These are phyloP conservation scores for Clonostachys byssicola DNA, from an alignment of 2,329 filamentous ascomycete genomes.

Conservation along the genomic window DNA sequence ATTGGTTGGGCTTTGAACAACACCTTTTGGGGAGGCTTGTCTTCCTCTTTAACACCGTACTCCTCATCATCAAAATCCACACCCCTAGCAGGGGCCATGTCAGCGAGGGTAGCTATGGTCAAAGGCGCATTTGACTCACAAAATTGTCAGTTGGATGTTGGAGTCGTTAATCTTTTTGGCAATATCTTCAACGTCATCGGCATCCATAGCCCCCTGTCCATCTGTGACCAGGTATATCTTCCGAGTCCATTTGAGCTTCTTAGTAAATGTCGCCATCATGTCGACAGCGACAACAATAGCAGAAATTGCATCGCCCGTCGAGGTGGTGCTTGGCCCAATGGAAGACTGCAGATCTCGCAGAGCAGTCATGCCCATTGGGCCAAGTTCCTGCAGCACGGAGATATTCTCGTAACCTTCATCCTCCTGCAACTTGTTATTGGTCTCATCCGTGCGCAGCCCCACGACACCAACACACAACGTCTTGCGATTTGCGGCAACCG, in stretches of 20 bases:
- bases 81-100: slow-evolving; percentile 48
- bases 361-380: slow-evolving; percentile 59
- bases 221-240: slow-evolving; percentile 85
- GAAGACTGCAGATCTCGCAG: slow-evolving; percentile 59
- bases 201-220: slow-evolving; percentile 68
- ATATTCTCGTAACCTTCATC: slow-evolving; percentile 79
- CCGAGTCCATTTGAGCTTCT: slow-evolving; percentile 75
- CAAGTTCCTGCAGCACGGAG: slow-evolving; percentile 68
- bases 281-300: slow-evolving; percentile 81
- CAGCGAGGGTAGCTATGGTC: not conserved
- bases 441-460: slow-evolving; percentile 76
- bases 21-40: slow-evolving; percentile 71
- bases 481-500: slow-evolving; percentile 62
- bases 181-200: slow-evolving; percentile 67
- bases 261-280: slow-evolving; percentile 78
- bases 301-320: slow-evolving; percentile 79
- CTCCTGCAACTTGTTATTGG: slow-evolving; percentile 62
- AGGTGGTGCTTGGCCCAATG: slow-evolving; percentile 64
- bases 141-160: slow-evolving; percentile 71
- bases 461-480: slow-evolving; percentile 74
- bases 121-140: slow-evolving; percentile 49
- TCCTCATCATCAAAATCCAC: slow-evolving; percentile 92
- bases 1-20: not conserved
- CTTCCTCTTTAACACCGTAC: slow-evolving; percentile 88
- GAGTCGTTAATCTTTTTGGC: slow-evolving; percentile 69